Evolutionary conservation across 164 flowering plant species (phyloP).

Genomic region (Stephania yunnanensis): DNA sequence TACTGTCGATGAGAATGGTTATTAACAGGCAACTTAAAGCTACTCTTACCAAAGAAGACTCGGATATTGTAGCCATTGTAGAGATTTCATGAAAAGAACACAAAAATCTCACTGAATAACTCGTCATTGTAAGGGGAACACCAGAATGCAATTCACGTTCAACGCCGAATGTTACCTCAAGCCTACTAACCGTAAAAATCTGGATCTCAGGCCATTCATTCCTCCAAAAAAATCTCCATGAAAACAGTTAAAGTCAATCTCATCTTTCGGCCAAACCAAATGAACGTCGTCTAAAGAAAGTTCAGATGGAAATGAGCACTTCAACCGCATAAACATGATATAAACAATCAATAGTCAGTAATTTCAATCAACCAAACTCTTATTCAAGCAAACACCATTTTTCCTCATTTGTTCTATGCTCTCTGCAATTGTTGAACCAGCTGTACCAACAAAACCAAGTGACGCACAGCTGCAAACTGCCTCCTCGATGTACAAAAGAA

Average conservation of each 20-base stretch:
- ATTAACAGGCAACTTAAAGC: background rate
- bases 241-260: background rate
- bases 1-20: background rate
- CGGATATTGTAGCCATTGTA: background rate
- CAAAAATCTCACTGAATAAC: background rate
- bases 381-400: constrained; percentile 33
- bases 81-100: background rate
- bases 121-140: background rate
- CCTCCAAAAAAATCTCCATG: background rate
- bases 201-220: background rate
- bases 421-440: constrained; percentile 91
- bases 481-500: constrained; percentile 75
- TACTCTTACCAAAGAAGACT: background rate
- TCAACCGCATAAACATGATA: background rate
- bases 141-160: background rate
- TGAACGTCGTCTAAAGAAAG: background rate
- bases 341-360: background rate
- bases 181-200: background rate
- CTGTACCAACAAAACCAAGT: constrained; percentile 91
- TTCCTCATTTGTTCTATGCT: constrained; percentile 75
- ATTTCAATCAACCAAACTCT: constrained; percentile 7
- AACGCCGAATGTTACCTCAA: background rate
- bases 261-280: background rate
- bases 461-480: constrained; percentile 83
- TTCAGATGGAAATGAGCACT: background rate